Percentiles rank a stretch among this genome's conserved stretches.
phyloP scores from a whole-genome alignment of 106 monocot genomes.

The Dendrobium officinale region DNA sequence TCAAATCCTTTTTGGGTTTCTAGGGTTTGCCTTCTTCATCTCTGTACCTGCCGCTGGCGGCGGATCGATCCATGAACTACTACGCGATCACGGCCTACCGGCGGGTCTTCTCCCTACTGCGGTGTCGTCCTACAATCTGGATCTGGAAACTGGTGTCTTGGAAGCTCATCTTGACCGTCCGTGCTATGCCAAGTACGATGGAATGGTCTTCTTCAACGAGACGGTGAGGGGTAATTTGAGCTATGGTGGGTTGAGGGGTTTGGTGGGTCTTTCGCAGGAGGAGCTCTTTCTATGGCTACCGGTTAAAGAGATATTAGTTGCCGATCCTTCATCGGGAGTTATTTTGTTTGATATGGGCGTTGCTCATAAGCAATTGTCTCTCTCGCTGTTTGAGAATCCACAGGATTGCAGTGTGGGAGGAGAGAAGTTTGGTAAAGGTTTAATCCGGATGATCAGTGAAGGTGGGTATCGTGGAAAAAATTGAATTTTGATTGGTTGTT shows the following conservation, averaged over 20 bases:
- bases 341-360: slow-evolving; percentile 55
- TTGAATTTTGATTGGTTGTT: background rate
- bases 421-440: background rate
- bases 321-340: slow-evolving; percentile 39
- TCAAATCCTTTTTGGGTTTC: background rate
- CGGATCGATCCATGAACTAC: slow-evolving; percentile 39
- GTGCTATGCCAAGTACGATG: slow-evolving; percentile 41
- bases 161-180: slow-evolving; percentile 33
- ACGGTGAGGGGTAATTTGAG: slow-evolving; percentile 42
- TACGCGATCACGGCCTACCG: slow-evolving; percentile 42
- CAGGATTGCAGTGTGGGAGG: slow-evolving; percentile 23
- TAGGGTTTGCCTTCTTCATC: background rate
- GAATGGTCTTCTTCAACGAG: slow-evolving; percentile 45
- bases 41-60: background rate
- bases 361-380: slow-evolving; percentile 48
- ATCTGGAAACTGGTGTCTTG: slow-evolving; percentile 28
- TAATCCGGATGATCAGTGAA: background rate
- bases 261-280: slow-evolving; percentile 50
- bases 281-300: slow-evolving; percentile 71
- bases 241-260: slow-evolving; percentile 45
- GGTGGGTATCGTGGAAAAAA: background rate
- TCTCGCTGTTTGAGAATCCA: slow-evolving; percentile 46
- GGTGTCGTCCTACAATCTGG: slow-evolving; percentile 30
- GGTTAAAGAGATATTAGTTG: slow-evolving; percentile 41
- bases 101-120: slow-evolving; percentile 43